Conservation (phyloP, 2,329 filamentous ascomycete genomes). For the Colletotrichum neosansevieriae region DNA sequence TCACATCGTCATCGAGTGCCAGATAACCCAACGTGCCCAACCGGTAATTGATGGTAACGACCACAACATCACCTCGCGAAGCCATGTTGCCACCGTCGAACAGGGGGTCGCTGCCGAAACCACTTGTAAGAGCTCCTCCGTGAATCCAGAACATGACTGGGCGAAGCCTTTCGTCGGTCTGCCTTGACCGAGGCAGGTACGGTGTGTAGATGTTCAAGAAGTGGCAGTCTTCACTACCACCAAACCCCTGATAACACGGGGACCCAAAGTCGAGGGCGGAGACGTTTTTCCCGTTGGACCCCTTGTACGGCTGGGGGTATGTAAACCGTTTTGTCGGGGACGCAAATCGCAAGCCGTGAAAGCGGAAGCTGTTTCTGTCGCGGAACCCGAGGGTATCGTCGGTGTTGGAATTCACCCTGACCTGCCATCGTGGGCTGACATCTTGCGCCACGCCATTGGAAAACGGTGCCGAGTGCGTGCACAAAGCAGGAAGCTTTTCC, state of each 20-base stretch:
- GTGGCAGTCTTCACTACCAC: constrained; percentile 55
- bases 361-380: constrained; percentile 62
- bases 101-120: constrained; percentile 56
- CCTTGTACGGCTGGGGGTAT: constrained; percentile 52
- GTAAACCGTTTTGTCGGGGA: constrained; percentile 53
- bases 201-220: constrained; percentile 61
- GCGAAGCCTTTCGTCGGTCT: constrained; percentile 51
- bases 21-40: constrained; percentile 69
- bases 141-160: constrained; percentile 62
- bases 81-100: constrained; percentile 60
- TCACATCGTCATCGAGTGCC: constrained; percentile 60
- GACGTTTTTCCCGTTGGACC: constrained; percentile 43
- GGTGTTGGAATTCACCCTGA: constrained; percentile 53
- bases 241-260: constrained; percentile 51
- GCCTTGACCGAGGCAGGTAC: constrained; percentile 50
- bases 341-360: constrained; percentile 58
- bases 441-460: constrained; percentile 50
- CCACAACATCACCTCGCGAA: constrained; percentile 61
- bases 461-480: constrained; percentile 58
- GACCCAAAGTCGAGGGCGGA: constrained; percentile 49
- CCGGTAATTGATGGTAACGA: constrained; percentile 72
- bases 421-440: constrained; percentile 50
- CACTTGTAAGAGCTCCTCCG: constrained; percentile 56
- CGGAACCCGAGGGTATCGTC: constrained; percentile 56
- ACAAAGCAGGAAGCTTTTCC: constrained; percentile 51